phyloP scores from a whole-genome alignment of 805 yeast species.

The Pichia nanzhaoensis region DNA sequence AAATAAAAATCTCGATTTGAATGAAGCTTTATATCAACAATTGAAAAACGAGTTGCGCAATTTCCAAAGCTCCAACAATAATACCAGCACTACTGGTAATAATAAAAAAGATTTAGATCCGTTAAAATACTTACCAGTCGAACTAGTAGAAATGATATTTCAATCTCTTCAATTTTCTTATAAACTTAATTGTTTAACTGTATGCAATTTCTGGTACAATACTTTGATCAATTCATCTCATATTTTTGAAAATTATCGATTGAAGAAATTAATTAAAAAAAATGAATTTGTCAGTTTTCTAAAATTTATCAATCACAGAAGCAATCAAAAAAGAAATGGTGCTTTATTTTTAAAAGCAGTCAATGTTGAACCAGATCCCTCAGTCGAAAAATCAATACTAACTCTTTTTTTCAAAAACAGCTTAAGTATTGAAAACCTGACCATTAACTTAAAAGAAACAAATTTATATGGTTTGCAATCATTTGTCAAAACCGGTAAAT shows the following conservation, averaged over 20 bases:
- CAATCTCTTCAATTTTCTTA: conserved; percentile 14
- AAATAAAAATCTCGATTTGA: conserved; percentile 21
- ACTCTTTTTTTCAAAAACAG: neutral
- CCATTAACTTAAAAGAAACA: neutral
- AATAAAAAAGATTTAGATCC: conserved; percentile 17
- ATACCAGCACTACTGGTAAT: neutral
- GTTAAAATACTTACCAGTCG: conserved; percentile 21
- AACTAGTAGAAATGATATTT: conserved; percentile 16
- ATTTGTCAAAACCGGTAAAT: neutral
- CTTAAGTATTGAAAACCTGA: neutral
- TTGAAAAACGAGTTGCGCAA: conserved; percentile 15
- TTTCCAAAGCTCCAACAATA: neutral
- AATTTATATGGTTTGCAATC: neutral
- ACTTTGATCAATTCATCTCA: conserved; percentile 10
- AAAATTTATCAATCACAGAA: conserved; percentile 9
- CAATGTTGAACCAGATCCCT: conserved; percentile 1
- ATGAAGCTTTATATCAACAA: conserved; percentile 29
- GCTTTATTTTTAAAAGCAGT: neutral
- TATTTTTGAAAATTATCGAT: conserved; percentile 11
- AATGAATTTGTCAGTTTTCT: conserved; percentile 15
- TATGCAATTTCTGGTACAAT: conserved; percentile 17
- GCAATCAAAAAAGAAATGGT: conserved; percentile 8
- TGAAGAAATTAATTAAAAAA: conserved; percentile 8
- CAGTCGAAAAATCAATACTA: conserved; percentile 1
- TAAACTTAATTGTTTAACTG: conserved; percentile 14